phyloP scores from a whole-genome alignment of 805 yeast species.

The Candida saitoana region DNA sequence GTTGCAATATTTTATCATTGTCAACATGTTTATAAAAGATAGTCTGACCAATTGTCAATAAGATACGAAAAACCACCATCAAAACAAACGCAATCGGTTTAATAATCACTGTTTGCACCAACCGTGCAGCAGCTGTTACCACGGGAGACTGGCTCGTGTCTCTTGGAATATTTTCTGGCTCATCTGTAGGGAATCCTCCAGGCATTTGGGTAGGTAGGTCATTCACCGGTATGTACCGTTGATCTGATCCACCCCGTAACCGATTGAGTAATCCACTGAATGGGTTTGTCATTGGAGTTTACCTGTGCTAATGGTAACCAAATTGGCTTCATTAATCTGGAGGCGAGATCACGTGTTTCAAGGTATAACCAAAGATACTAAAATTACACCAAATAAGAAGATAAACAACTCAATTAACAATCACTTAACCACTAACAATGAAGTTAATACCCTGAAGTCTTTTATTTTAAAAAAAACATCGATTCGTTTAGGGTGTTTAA shows the following conservation, averaged over 20 bases:
- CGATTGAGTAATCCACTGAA: background rate
- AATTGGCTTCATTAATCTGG: background rate
- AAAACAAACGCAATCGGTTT: conserved; percentile 24
- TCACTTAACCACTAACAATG: no score
- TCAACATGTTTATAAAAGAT: conserved; percentile 22
- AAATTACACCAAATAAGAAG: no score
- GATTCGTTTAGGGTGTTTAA: no score
- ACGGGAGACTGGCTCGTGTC: background rate
- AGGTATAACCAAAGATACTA: no score
- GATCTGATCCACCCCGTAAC: background rate
- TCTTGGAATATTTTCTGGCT: background rate
- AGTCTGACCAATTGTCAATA: conserved; percentile 20
- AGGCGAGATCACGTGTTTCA: no score
- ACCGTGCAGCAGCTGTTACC: background rate
- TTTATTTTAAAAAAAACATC: no score
- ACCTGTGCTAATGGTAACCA: background rate
- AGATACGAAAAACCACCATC: conserved; percentile 18
- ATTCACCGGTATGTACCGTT: background rate
- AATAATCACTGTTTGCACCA: conserved; percentile 9
- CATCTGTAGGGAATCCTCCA: conserved; percentile 1
- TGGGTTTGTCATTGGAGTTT: background rate
- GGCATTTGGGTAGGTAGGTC: background rate
- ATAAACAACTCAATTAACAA: no score
- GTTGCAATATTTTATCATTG: conserved; percentile 32
- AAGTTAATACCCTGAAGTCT: no score